Percentiles rank a stretch among this genome's conserved stretches.
Evolutionary conservation across 768 basidiomycete genomes (phyloP).

Genomic region (Leccinum uliginosum): DNA sequence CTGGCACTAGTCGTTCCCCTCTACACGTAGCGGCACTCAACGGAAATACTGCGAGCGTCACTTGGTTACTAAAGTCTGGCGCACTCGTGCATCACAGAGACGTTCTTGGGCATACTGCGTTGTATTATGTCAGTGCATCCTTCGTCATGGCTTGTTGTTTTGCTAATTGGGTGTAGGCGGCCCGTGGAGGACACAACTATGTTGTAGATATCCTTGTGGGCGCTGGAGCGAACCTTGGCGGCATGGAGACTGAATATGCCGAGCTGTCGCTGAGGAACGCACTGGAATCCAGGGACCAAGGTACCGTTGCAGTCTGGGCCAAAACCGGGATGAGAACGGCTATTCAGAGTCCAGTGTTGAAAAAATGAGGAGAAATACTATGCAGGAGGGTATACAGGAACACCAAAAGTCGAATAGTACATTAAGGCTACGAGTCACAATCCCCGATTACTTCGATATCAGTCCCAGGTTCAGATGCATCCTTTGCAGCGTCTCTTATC

Average conservation of each 20-base stretch:
- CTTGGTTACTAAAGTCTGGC: slow-evolving; percentile 60
- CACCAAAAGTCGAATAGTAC: slow-evolving; percentile 4
- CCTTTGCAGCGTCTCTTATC: slow-evolving; percentile 36
- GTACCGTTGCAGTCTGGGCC: slow-evolving; percentile 48
- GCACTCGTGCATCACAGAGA: slow-evolving; percentile 83
- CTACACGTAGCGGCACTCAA: slow-evolving; percentile 76
- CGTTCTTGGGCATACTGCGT: slow-evolving; percentile 71
- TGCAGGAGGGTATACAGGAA: slow-evolving; percentile 14
- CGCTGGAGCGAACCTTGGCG: slow-evolving; percentile 72
- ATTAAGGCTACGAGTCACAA: slow-evolving; percentile 5
- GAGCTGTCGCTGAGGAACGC: slow-evolving; percentile 42
- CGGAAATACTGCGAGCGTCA: slow-evolving; percentile 43
- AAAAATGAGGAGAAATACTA: slow-evolving; percentile 4
- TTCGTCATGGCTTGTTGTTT: neutral
- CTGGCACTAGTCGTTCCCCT: slow-evolving; percentile 68
- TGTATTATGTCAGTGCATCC: slow-evolving; percentile 64
- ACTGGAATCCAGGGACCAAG: slow-evolving; percentile 37
- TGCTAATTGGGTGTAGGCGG: slow-evolving; percentile 46
- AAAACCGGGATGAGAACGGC: slow-evolving; percentile 42
- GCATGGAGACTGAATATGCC: slow-evolving; percentile 60
- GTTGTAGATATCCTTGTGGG: slow-evolving; percentile 62
- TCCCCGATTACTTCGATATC: slow-evolving; percentile 25
- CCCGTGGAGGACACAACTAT: slow-evolving; percentile 60
- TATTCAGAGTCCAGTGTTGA: neutral
- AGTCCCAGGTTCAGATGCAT: slow-evolving; percentile 20